Base-by-base conservation (phyloP, 2,329 filamentous ascomycete genomes). In the Madurella mycetomatis region DNA sequence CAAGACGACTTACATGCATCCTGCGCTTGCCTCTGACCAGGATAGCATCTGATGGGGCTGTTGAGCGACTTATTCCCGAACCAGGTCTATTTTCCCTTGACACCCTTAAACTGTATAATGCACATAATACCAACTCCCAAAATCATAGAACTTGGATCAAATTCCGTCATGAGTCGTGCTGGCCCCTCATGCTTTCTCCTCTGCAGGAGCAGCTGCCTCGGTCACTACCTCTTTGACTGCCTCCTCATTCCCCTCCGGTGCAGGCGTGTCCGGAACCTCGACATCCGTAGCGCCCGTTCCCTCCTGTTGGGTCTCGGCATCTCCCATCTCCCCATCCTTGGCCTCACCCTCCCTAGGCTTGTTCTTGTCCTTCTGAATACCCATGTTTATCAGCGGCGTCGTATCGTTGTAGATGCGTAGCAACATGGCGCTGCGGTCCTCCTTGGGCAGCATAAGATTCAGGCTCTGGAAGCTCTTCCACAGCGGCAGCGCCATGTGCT, bases 391-490 rank as follows among this genome's bases (percentile, higher is more conserved):
- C 46, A 96, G 78, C 4, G 90, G 90, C 0, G 88, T 87, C 30
- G 87, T 87, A 64, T 97, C 92, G 68, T 96, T 95, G 75, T 87
- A 99, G 57, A 99, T 78, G 18, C 94, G 81, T 60, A 97, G 77
- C 63, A 97, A 75, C 90, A 97, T 95, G 1, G 94, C 94, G 19
- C 85, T 86, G 15, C 94, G 84, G 62, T 99, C 94, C 70, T 99
- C 94, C 76, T 99, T 99, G 47, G 94, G 92, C 66, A 99, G 78
- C 94, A 99, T 99, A 51, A 99, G 82, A 70, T 99, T 99, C 55
- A 97, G 79, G 17, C 88, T 92, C 64, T 92, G 86, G 57, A 95
- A 82, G 68, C 91, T 95, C 73, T 95, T 87, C 94, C 94, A 99
- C 30, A 99, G 76, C 3, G 94, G 94, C 16, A 99, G 79, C 1